These are phyloP conservation scores for Dactylellina sp. DNA, from an alignment of 2,329 filamentous ascomycete genomes.

Conservation along the genomic window DNA sequence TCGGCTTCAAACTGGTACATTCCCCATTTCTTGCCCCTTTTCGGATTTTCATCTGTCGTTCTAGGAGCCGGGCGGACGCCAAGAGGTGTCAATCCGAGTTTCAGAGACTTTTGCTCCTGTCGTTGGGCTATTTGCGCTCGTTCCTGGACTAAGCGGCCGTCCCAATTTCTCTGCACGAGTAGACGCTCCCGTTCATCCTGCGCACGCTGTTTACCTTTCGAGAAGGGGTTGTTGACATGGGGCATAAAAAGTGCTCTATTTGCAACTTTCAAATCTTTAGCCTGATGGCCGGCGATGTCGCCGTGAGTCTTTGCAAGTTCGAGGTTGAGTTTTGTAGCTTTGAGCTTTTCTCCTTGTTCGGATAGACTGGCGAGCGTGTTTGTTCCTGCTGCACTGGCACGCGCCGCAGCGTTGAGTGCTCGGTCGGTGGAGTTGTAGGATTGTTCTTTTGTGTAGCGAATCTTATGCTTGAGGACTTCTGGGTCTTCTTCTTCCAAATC, in stretches of 20 bases:
- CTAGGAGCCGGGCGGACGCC: conserved; percentile 59
- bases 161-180: conserved; percentile 4
- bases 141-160: conserved; percentile 65
- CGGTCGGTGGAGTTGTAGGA: conserved; percentile 78
- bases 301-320: conserved; percentile 73
- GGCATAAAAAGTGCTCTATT: conserved; percentile 48
- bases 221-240: conserved; percentile 29
- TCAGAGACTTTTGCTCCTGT: conserved; percentile 26
- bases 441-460: conserved; percentile 79
- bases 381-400: conserved; percentile 77
- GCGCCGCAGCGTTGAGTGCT: conserved; percentile 74
- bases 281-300: conserved; percentile 41
- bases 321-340: conserved; percentile 84
- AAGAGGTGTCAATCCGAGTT: conserved; percentile 19
- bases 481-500: conserved; percentile 78
- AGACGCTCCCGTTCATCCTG: conserved; percentile 22
- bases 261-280: conserved; percentile 65
- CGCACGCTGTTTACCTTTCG: conserved; percentile 9
- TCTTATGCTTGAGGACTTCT: conserved; percentile 77
- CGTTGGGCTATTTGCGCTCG: conserved; percentile 68
- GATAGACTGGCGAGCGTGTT: conserved; percentile 79
- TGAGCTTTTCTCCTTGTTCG: conserved; percentile 80
- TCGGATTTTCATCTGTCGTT: conserved; percentile 29
- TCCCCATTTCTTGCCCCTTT: conserved; percentile 71
- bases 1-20: conserved; percentile 86